Base-by-base conservation (phyloP, 2,329 filamentous ascomycete species). In the Epichloe gansuensis region DNA sequence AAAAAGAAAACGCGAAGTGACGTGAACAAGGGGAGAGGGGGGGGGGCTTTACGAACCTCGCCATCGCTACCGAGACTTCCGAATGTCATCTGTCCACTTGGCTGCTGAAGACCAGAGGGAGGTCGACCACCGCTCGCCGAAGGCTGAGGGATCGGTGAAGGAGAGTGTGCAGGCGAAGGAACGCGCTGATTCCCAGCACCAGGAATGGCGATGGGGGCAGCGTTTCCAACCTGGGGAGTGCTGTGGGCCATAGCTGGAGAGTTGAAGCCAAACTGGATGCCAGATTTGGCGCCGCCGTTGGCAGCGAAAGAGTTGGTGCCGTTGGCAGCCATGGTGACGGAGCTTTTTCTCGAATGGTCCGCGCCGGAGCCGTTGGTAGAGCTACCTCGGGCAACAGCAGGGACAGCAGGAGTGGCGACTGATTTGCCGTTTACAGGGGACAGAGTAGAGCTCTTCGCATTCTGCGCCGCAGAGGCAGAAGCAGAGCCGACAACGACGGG, bases 71-170 rank as follows among this genome's bases (percentile, higher is more conserved):
- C 81, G 59, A 91, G 84, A 70, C 86, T 90, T 58, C 90, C 90
- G 73, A 95, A 96, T 50, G 87, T 80, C 67, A 84, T 82, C 63
- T 81, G 84, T 46, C 68, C 67, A 51, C 79, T 79, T 59, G 85
- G 81, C 58, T 82, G 82, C 59, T 84, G 77, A 57, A 89, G 77
- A 57, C 79, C 80, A 36, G 88, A 85, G 44, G 89, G 89, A 60
- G 90, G 90, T 62, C 89, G 88, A 60, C 89, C 89, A 63, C 89
- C 93, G 63, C 84, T 87, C 36, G 84, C 83, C 51, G 85, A 81
- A 49, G 89, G 88, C 68, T 91, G 87, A 35, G 93, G 91, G 60
- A 97, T 97, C 4, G 93, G 93, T 42, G 88, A 91, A 4, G 93
- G 93, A 45, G 91, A 96, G 59, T 86, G 84, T 47, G 87, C 83